These are phyloP conservation scores for Kluyveromyces starmeri DNA, from an alignment of 805 yeast genomes.

Conservation along the genomic window DNA sequence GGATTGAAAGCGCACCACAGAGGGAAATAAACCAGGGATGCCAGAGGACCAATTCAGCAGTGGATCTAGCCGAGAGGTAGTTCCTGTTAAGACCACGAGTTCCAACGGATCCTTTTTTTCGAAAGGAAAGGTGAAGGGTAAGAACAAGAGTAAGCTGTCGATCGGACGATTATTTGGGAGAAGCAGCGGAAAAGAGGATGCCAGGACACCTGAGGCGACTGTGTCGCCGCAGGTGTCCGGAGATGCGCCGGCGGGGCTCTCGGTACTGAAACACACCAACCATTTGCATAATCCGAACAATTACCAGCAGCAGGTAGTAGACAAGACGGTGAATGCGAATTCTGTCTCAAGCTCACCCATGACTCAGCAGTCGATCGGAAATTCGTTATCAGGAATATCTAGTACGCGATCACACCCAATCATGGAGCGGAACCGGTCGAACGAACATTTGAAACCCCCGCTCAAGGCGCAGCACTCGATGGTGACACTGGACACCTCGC, in stretches of 20 bases:
- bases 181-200: not conserved
- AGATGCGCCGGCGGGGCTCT: slow-evolving; percentile 1
- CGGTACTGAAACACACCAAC: slow-evolving; percentile 6
- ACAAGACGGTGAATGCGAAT: not conserved
- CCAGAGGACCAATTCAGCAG: slow-evolving; percentile 4
- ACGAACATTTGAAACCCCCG: slow-evolving; percentile 1
- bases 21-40: too few relatives aligned
- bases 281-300: slow-evolving; percentile 10
- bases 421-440: not conserved
- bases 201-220: not conserved
- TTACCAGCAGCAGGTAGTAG: not conserved
- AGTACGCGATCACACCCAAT: slow-evolving; percentile 2
- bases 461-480: slow-evolving; percentile 3
- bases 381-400: not conserved
- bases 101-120: slow-evolving; percentile 4
- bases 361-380: not conserved
- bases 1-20: too few relatives aligned
- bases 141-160: slow-evolving; percentile 1
- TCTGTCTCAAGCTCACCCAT: slow-evolving; percentile 1
- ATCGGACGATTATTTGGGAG: slow-evolving; percentile 3
- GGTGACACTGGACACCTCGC: slow-evolving; percentile 8
- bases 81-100: slow-evolving; percentile 1
- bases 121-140: not conserved
- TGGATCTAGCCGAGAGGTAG: slow-evolving; percentile 1
- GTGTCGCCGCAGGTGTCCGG: not conserved